Conservation (phyloP, 225 moss, liverwort and hornwort species). For the Ulota crispa region DNA sequence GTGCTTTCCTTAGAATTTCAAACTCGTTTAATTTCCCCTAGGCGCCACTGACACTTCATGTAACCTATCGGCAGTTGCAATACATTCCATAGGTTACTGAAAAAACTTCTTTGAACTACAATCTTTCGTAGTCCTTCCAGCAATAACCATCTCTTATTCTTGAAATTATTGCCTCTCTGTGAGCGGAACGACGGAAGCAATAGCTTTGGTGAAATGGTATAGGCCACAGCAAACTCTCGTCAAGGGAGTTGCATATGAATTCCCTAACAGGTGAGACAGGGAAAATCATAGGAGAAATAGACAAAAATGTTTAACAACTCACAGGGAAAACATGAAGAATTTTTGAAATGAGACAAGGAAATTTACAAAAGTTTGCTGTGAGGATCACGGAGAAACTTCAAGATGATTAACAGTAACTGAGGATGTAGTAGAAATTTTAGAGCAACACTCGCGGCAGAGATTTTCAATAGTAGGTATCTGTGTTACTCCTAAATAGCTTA, state of each 20-base stretch:
- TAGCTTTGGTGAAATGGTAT: constrained; percentile 3
- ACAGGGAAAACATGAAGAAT: too few relatives aligned
- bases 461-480: neutral
- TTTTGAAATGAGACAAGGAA: too few relatives aligned
- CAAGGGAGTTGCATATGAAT: too few relatives aligned
- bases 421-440: neutral
- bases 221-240: too few relatives aligned
- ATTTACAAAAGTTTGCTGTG: too few relatives aligned
- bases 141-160: neutral
- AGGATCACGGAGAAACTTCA: neutral
- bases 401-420: neutral
- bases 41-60: neutral
- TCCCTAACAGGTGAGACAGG: too few relatives aligned
- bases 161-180: neutral
- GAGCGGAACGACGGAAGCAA: neutral
- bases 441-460: neutral
- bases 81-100: neutral
- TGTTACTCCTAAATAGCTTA: neutral
- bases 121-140: neutral
- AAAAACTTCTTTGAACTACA: too few relatives aligned
- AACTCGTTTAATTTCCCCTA: neutral
- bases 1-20: neutral
- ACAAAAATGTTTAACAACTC: too few relatives aligned
- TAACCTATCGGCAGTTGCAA: neutral
- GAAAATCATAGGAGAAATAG: too few relatives aligned